Evolutionary conservation across 441 rosid genomes (phyloP).

Genomic region (Bruguiera hainesii): DNA sequence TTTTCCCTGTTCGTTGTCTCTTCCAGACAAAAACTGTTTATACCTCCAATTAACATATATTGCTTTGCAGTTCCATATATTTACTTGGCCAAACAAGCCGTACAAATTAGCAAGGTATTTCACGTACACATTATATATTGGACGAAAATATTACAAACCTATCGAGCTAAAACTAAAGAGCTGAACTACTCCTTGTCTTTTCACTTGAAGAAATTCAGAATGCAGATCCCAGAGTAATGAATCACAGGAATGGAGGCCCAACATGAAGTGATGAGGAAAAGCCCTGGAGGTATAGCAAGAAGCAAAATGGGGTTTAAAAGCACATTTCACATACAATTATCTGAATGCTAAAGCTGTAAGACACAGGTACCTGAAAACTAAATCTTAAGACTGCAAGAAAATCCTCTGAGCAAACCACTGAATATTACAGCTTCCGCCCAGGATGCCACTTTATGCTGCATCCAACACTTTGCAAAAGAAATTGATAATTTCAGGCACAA

Average conservation of each 20-base stretch:
- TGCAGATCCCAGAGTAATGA: neutral
- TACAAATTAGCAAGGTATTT: neutral
- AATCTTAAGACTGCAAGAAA: neutral
- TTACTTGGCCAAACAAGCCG: neutral
- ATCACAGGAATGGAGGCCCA: conserved; percentile 4
- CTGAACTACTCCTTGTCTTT: neutral
- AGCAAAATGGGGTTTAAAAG: too few relatives aligned
- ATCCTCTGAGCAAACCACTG: neutral
- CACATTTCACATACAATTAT: too few relatives aligned
- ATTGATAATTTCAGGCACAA: conserved; percentile 12
- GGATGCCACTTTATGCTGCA: conserved; percentile 99
- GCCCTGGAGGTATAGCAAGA: neutral
- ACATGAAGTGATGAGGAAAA: neutral
- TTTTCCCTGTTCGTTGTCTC: neutral
- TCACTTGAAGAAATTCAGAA: neutral
- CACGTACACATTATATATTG: neutral
- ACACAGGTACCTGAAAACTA: conserved; percentile 10
- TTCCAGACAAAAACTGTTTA: neutral
- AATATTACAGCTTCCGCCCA: conserved; percentile 23
- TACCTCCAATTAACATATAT: neutral
- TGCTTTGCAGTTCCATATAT: neutral
- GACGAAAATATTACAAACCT: neutral
- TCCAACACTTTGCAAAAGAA: conserved; percentile 52
- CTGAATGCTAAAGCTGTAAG: too few relatives aligned
- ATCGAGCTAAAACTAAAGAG: neutral